Base-by-base conservation (phyloP, 108 stramenopile genomes). In the Nitzschia inconspicua region DNA sequence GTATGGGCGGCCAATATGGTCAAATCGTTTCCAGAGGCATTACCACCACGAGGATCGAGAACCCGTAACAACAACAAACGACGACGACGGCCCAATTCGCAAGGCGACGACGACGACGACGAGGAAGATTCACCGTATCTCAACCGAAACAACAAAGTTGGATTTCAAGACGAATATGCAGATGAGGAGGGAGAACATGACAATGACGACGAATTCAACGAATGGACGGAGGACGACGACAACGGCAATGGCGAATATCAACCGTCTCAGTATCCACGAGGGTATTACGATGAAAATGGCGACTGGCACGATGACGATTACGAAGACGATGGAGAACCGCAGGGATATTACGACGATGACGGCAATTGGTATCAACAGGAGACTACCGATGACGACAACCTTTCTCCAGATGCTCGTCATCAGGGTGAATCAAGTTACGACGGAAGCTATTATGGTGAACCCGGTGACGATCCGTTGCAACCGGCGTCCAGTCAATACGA, bases 1-100 rank as follows among this genome's bases (percentile, higher is more conserved):
- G 39, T 72, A 2, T 72, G 70, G 70, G 70, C 70, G 13, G 70
- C 70, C 2, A 72, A 72, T 49, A 72, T 72, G 70, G 50, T 72
- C 56, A 72, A 72, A 39, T 63, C 62, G 34, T 72, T 72, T 29
- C 70, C 70, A 1, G 70, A 72, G 25, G 62, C 70, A 6, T 44
- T 72, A 40, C 70, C 70, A 43, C 62, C 70, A 23, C 28, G 34
- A 18, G 37, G 20, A 36, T 6, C 35, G 16, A 11, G 37, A 39
- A 11, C 37, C 11, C 47, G 66, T 24, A 52, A 52, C 3, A 20
- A 42, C 16, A 39, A 32, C 8, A 34, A 42, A 19, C 28, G 44
- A 5, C 48, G 39, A 25, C 40, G 29, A 22, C 30, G 18, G 8
- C 46, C 62, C 30, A n/a, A n/a, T n/a, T n/a, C n/a, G n/a, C 10